Percentiles rank a stretch among this genome's conserved stretches.
Conservation (phyloP, 2,329 filamentous ascomycete genomes). For the Colletotrichum tofieldiae region DNA sequence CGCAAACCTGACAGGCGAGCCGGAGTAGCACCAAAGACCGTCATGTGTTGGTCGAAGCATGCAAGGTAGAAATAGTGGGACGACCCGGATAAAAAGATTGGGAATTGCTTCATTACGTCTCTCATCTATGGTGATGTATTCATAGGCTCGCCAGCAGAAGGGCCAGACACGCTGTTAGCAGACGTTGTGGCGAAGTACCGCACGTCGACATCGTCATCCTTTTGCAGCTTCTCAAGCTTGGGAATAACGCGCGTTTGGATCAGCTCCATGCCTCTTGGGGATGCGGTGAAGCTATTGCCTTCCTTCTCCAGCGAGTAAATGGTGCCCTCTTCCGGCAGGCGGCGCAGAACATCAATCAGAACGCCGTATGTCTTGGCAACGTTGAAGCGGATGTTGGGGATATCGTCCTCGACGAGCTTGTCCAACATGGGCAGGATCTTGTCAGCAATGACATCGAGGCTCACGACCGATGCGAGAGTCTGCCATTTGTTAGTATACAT, state of each 20-base stretch:
- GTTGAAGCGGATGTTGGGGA: slow-evolving; percentile 99
- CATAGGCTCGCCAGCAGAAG: slow-evolving; percentile 71
- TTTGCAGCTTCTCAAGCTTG: slow-evolving; percentile 93
- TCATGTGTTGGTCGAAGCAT: slow-evolving; percentile 33
- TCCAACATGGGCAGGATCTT: slow-evolving; percentile 97
- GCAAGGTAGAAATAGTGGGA: slow-evolving; percentile 28
- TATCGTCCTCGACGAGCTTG: slow-evolving; percentile 92
- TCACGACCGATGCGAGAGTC: slow-evolving; percentile 95
- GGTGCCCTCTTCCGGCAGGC: slow-evolving; percentile 90
- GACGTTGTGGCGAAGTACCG: slow-evolving; percentile 97
- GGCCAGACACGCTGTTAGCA: slow-evolving; percentile 71
- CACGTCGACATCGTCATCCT: slow-evolving; percentile 98
- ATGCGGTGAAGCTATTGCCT: slow-evolving; percentile 73
- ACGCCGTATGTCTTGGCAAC: slow-evolving; percentile 97
- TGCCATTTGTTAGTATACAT: slow-evolving; percentile 59
- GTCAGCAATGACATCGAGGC: slow-evolving; percentile 91
- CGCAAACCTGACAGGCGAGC: slow-evolving; percentile 24
- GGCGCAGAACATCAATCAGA: slow-evolving; percentile 91
- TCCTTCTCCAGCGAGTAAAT: slow-evolving; percentile 89
- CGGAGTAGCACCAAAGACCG: slow-evolving; percentile 26
- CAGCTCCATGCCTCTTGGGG: slow-evolving; percentile 81
- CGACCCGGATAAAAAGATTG: slow-evolving; percentile 54
- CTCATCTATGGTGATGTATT: slow-evolving; percentile 76
- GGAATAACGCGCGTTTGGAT: slow-evolving; percentile 91
- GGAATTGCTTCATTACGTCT: slow-evolving; percentile 68